A percentile compares a stretch with the other conserved stretches of the same genome.
Evolutionary conservation across 352 stramenopile genomes (phyloP).

Genomic region (Globisporangium apiculatum): DNA sequence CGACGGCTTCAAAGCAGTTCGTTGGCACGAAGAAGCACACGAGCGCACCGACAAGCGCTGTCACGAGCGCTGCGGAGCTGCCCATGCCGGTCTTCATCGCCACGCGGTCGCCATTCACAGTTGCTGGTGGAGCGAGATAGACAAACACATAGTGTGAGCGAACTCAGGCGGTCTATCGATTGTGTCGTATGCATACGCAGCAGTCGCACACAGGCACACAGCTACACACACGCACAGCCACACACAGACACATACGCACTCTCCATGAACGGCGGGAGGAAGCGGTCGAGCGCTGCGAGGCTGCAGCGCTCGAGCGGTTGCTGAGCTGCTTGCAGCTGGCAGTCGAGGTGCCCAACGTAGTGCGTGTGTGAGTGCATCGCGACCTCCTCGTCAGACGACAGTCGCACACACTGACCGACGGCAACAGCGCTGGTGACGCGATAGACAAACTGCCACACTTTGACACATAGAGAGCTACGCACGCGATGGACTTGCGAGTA

Average conservation of each 20-base stretch:
- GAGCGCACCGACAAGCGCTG: conserved; percentile 90
- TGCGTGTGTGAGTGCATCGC: no score
- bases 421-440: no score
- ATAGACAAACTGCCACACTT: no score
- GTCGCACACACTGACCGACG: neutral
- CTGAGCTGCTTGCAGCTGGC: conserved; percentile 59
- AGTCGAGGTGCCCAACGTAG: neutral
- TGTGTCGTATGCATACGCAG: neutral
- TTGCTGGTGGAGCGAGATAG: conserved; percentile 14
- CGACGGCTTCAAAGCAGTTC: conserved; percentile 12
- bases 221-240: no score
- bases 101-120: conserved; percentile 27
- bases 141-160: neutral
- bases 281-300: conserved; percentile 70
- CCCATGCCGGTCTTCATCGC: conserved; percentile 95
- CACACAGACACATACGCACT: neutral
- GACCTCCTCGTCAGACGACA: no score
- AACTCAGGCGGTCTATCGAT: neutral
- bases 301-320: conserved; percentile 51
- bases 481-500: conserved; percentile 89
- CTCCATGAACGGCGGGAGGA: conserved; percentile 68
- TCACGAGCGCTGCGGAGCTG: conserved; percentile 93
- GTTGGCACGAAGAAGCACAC: conserved; percentile 76
- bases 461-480: neutral
- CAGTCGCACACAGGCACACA: neutral